Conservation (phyloP, 2,329 filamentous ascomycete genomes). For the Zasmidium cellare region DNA sequence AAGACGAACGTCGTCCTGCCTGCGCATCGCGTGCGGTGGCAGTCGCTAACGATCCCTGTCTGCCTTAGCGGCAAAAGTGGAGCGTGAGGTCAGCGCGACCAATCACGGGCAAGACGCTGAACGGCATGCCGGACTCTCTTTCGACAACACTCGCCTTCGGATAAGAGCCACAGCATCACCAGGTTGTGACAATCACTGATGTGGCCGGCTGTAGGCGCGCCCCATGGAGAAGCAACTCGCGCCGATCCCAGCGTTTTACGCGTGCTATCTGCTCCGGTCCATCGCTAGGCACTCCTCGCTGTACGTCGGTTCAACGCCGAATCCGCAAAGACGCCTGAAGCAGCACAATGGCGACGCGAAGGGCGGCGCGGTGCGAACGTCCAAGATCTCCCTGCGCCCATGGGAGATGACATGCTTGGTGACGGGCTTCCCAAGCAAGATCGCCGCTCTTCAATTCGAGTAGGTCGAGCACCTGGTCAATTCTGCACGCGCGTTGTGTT, state of each 20-base stretch:
- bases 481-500: neutral
- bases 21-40: neutral
- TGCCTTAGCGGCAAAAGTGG: neutral
- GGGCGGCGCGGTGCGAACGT: slow-evolving; percentile 80
- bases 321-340: slow-evolving; percentile 77
- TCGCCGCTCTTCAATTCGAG: slow-evolving; percentile 93
- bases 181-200: neutral
- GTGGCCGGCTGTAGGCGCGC: neutral
- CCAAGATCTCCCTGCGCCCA: slow-evolving; percentile 66
- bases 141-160: neutral
- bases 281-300: slow-evolving; percentile 69
- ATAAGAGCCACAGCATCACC: neutral
- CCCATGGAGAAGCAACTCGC: slow-evolving; percentile 30
- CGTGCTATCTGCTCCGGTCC: slow-evolving; percentile 88
- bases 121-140: neutral
- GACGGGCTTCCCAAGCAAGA: slow-evolving; percentile 82
- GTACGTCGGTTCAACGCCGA: slow-evolving; percentile 90
- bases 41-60: neutral
- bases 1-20: neutral
- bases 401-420: slow-evolving; percentile 92
- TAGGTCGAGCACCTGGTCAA: slow-evolving; percentile 47
- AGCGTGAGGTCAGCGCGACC: neutral
- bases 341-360: slow-evolving; percentile 87
- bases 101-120: too few relatives aligned
- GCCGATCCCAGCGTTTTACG: slow-evolving; percentile 83